Base-by-base conservation (phyloP, 768 basidiomycete genomes). In the Pholiota microspora region DNA sequence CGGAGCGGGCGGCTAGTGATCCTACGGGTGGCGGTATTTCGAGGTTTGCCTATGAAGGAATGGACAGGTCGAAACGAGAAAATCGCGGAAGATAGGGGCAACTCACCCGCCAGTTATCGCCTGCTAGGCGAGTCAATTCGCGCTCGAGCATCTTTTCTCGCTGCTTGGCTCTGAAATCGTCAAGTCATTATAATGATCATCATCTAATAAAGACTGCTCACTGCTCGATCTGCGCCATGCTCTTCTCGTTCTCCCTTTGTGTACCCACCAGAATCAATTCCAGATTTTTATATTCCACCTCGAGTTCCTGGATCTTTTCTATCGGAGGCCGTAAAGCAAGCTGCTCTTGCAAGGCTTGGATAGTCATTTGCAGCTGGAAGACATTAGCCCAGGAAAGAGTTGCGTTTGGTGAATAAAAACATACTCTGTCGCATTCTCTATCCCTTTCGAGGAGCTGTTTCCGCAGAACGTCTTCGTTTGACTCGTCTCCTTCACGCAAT, bases 181-280 rank as follows among this genome's bases (percentile, higher is more conserved):
- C 3, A n/a, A 9, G 32, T 45, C 32, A 29, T 24, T 35, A 31
- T 32, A 35, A 18, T 46, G 28, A 32, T 45, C 47, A 36, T 24
- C n/a, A 2, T 12, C 23, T 27, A 54, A 28, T 49, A 27, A 34
- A 9, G 49, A 12, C 13, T 46, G 71, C 74, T 47, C 53, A 85
- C 88, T 85, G 77, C 53, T 92, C 90, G 2, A 91, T 74, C 55
- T 92, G 89, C 0, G 81, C 76, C 91, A 93, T 92, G 58, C 85
- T 88, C 46, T 86, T 77, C 61, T 92, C 90, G 62, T 94, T 94
- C 72, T 94, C 92, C 47, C 89, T 74, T 59, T 92, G 89, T 0
- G 91, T 92, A 0, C 90, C 91, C 55, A 88, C 82, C 0, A 92
- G 69, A 2, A 93, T 73, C 15, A 93, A 73, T 34, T 92, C 91